Percentiles rank a stretch among this genome's conserved stretches.
These are phyloP conservation scores for Glycine tomentella DNA, from an alignment of 306 rosid species.

Conservation along the genomic window DNA sequence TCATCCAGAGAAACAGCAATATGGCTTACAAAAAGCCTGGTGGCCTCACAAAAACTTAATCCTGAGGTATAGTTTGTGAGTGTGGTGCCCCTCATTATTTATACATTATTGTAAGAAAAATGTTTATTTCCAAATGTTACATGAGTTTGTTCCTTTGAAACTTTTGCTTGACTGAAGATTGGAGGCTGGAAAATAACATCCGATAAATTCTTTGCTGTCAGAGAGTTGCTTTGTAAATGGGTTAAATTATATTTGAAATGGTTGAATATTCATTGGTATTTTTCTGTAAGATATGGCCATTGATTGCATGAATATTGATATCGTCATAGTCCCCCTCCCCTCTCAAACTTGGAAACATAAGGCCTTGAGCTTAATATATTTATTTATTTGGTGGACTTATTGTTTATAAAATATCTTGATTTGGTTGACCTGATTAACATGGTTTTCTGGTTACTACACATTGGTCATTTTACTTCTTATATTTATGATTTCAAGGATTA, in stretches of 20 bases:
- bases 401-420: constrained; percentile 17
- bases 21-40: constrained; percentile 86
- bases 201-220: constrained; percentile 44
- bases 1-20: constrained; percentile 96
- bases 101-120: constrained; percentile 41
- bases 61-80: constrained; percentile 61
- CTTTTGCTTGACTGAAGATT: constrained; percentile 56
- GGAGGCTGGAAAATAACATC: constrained; percentile 49
- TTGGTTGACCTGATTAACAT: not conserved
- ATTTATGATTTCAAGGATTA: not conserved
- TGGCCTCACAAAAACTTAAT: constrained; percentile 70
- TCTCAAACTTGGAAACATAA: not conserved
- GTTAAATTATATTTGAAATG: constrained; percentile 39
- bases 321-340: not conserved
- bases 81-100: constrained; percentile 36
- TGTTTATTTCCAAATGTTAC: constrained; percentile 43
- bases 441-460: not conserved
- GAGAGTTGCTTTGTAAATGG: constrained; percentile 51
- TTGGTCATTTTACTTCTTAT: not conserved
- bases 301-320: constrained; percentile 27
- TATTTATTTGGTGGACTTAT: not conserved
- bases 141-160: constrained; percentile 48
- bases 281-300: constrained; percentile 8
- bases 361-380: not conserved
- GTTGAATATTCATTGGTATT: constrained; percentile 36